Percentiles rank a stretch among this genome's conserved stretches.
phyloP scores from a whole-genome alignment of 106 monocot genomes.

The Apostasia shenzhenica region DNA sequence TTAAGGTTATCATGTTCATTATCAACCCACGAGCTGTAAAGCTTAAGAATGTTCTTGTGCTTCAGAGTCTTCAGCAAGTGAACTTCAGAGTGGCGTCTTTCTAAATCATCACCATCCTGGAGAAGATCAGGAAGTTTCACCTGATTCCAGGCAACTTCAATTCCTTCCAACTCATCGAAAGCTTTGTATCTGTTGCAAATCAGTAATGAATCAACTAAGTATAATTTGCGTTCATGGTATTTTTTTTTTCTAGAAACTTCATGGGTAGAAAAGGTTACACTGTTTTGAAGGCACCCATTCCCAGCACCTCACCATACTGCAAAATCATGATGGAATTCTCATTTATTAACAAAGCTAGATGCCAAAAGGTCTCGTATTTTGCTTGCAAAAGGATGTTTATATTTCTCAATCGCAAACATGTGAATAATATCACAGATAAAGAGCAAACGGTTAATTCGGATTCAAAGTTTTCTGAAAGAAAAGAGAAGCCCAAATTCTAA shows the following conservation, averaged over 20 bases:
- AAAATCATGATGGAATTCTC: neutral
- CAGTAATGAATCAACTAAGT: constrained; percentile 2
- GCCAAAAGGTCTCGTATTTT: too few species aligned
- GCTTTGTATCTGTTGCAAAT: constrained; percentile 39
- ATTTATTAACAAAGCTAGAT: too few species aligned
- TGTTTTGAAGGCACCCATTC: constrained; percentile 67
- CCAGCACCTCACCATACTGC: constrained; percentile 52
- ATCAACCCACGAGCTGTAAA: constrained; percentile 62
- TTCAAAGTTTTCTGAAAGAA: neutral
- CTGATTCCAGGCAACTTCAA: constrained; percentile 88
- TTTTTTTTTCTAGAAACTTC: neutral
- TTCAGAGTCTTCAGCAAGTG: constrained; percentile 66
- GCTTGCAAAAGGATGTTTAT: too few species aligned
- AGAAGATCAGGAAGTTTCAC: constrained; percentile 42
- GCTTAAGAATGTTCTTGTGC: constrained; percentile 71
- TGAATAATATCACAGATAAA: neutral
- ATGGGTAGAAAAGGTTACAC: constrained; percentile 42
- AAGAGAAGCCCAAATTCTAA: neutral
- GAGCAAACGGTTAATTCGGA: neutral
- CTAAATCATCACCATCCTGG: constrained; percentile 34
- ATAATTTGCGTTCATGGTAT: neutral
- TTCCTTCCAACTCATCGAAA: constrained; percentile 64
- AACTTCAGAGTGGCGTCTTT: constrained; percentile 55
- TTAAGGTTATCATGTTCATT: constrained; percentile 33
- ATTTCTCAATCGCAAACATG: neutral